Percentiles rank a stretch among this genome's conserved stretches.
Evolutionary conservation across 2,329 filamentous ascomycete species (phyloP).

Genomic region (Colletotrichum camelliae): DNA sequence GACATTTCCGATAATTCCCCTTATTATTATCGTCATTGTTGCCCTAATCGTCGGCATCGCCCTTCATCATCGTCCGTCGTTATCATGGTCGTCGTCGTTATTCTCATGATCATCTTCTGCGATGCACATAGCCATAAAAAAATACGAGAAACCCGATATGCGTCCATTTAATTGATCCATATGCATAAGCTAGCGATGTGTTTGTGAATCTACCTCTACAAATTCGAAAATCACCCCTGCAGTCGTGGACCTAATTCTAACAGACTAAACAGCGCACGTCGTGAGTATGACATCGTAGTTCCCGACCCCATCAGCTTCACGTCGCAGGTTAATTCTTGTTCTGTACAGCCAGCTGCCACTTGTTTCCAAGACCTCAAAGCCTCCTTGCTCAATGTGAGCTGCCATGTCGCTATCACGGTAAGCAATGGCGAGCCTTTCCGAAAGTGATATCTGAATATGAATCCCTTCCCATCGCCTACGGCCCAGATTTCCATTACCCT

Average conservation of each 20-base stretch:
- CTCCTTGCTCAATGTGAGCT: neutral
- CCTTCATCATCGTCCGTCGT: too few species aligned
- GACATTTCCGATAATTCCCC: too few species aligned
- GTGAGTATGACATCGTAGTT: neutral
- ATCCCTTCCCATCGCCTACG: neutral
- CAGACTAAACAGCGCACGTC: neutral
- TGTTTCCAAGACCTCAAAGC: neutral
- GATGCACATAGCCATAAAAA: neutral
- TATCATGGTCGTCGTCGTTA: too few species aligned
- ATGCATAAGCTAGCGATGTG: neutral
- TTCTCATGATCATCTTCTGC: neutral
- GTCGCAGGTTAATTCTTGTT: neutral
- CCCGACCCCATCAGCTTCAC: neutral
- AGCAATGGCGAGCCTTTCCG: neutral
- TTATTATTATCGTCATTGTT: too few species aligned
- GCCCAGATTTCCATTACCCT: neutral
- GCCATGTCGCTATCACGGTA: neutral
- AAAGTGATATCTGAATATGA: neutral
- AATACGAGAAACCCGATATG: neutral
- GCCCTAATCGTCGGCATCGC: too few species aligned
- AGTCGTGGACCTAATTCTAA: neutral
- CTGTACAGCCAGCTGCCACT: neutral
- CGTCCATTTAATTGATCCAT: fast-evolving
- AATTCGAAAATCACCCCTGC: neutral
- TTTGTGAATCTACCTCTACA: neutral